Percentiles rank a stretch among this genome's conserved stretches.
Conservation (phyloP, 2,329 filamentous ascomycete genomes). For the Ophiostoma sp. region DNA sequence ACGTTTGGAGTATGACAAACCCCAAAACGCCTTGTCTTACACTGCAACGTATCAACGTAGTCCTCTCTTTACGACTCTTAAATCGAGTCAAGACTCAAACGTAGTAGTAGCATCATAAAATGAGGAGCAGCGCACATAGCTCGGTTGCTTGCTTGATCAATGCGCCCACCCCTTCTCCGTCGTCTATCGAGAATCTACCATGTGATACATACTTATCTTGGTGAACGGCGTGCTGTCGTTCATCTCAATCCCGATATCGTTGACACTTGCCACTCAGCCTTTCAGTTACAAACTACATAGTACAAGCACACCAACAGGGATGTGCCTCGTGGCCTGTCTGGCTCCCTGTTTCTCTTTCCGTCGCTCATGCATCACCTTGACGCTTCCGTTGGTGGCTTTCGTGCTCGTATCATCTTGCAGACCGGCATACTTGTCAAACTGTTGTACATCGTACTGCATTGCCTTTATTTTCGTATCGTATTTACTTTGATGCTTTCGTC, state of each 20-base stretch:
- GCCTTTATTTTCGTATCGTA: not conserved
- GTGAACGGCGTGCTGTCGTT: not conserved
- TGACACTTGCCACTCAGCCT: constrained; percentile 8
- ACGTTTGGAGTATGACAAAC: not conserved
- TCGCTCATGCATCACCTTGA: not conserved
- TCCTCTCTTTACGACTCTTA: not conserved
- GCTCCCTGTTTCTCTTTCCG: not conserved
- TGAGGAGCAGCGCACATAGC: not conserved
- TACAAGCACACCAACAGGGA: not conserved
- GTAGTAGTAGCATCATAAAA: not conserved
- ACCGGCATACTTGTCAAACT: not conserved
- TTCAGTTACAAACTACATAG: not conserved
- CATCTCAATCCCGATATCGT: not conserved
- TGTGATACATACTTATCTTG: no score
- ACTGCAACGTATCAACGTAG: not conserved
- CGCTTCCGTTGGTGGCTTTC: not conserved
- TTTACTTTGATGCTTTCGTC: not conserved
- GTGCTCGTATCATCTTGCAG: not conserved
- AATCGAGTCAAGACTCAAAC: not conserved
- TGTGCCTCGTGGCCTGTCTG: constrained; percentile 8
- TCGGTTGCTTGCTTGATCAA: not conserved
- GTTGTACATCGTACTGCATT: not conserved
- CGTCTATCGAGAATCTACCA: not conserved
- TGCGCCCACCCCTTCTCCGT: not conserved
- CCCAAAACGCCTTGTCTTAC: constrained; percentile 7